Base-by-base conservation (phyloP, 176 grass and related monocot genomes). In the Microstegium vimineum region DNA sequence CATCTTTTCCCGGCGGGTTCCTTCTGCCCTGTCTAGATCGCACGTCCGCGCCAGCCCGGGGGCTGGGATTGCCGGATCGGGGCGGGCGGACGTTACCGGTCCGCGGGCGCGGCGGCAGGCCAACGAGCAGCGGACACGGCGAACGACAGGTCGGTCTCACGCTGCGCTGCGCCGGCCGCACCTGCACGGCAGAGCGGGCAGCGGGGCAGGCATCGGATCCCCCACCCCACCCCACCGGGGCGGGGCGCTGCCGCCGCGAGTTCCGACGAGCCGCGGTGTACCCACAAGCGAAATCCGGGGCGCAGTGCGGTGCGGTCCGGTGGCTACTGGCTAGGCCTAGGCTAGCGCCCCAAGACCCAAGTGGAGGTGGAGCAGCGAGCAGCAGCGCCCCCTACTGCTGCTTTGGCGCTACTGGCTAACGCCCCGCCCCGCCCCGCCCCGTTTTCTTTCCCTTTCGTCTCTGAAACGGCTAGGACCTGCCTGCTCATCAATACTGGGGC, bases 401-500 rank as follows among this genome's bases (percentile, higher is more conserved):
- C 45, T 2, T 3, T 46, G 43, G 16, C n/a, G n/a, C 20, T 11
- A 27, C 37, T 14, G 12, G 66, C 22, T 25, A 7, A 1, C 12
- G n/a, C n/a, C n/a, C n/a, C n/a, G n/a, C n/a, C n/a, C n/a, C n/a
- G n/a, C n/a, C n/a, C 1, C 47, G 10, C 43, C 47, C 59, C 23
- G 46, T 83, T 66, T 57, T 27, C n/a, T 83, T 80, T 79, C 56
- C 54, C 0, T 57, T 56, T 12, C 35, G 43, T 73, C 62, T 51
- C 40, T 35, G 4, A 42, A 85, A 81, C 38, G 76, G 82, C 69
- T 2, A 54, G 20, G 20, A 36, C 3, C 7, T 46, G 4, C 33
- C 17, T 68, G 86, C 60, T 84, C 81, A 60, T 66, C 35, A 35
- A 66, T 38, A 79, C n/a, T 4, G 46, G 28, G 27, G 45, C 66